Base-by-base conservation (phyloP, 2,329 filamentous ascomycete genomes). In the Pseudogymnoascus sp. region DNA sequence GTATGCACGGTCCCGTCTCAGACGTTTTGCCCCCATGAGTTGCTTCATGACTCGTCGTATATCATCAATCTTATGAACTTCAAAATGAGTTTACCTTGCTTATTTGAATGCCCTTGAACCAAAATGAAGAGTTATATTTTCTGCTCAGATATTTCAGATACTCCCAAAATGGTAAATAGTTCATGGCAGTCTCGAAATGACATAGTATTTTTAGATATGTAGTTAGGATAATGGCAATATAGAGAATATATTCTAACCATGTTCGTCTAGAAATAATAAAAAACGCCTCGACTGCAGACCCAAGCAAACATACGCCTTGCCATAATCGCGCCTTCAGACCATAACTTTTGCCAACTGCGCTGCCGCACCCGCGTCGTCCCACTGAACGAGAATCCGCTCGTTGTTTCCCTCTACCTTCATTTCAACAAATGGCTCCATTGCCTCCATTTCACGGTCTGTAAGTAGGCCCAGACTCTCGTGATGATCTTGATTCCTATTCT, bases 401-500 rank as follows among this genome's bases (percentile, higher is more conserved):
- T 68, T 66, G 0, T 62, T 62, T 42, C 73, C 70, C 13, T 65
- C 59, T 65, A 74, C 69, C 63, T 74, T 75, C 25, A 13, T 63
- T 41, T 68, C n/a, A 7, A 75, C 69, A 44, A 75, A 66, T 0
- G 58, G 41, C 36, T 74, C 71, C 71, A 74, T 72, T 0, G 62
- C 65, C 0, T 21, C 63, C 31, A 39, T 59, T 59, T 74, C 69
- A 5, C 65, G 60, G 12, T 66, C 39, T 7, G 36, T 70, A 58
- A 75, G 59, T 73, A 72, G 51, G 1, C 68, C 61, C 17, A 42
- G 5, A 17, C 39, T 9, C 17, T 3, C 39, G 7, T 13, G 39
- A 6, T 42, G 10, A 25, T 42, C 39, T 10, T 5, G 5, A 25
- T 42, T 17, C 25, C 63, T 63, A 25, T 69, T 59, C 66, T 66